Conservation (phyloP, 176 grass and related monocot genomes). For the Oryza glumipatula region DNA sequence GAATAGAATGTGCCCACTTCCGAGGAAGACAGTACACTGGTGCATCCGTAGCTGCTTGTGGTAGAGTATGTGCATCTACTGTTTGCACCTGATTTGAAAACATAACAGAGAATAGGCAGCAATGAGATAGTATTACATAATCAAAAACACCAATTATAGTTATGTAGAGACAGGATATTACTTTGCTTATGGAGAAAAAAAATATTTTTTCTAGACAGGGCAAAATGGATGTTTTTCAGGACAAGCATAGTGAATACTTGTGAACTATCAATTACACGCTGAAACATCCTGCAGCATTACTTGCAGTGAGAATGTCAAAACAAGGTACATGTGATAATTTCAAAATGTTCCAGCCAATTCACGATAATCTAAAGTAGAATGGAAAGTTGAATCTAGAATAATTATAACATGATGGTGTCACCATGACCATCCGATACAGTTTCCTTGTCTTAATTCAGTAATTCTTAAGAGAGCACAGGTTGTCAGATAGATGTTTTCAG, state of each 20-base stretch:
- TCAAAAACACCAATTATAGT: neutral
- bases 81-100: constrained; percentile 50
- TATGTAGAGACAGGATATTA: neutral
- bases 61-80: constrained; percentile 43
- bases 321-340: neutral
- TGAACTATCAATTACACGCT: neutral
- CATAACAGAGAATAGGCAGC: constrained; percentile 8
- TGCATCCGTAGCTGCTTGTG: constrained; percentile 32
- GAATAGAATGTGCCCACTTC: constrained; percentile 85
- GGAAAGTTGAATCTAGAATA: constrained; percentile 13
- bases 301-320: neutral
- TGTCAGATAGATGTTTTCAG: constrained; percentile 1
- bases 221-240: neutral
- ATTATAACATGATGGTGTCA: neutral
- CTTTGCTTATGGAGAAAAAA: neutral
- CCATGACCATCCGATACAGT: neutral
- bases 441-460: neutral
- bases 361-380: neutral
- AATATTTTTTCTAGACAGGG: neutral
- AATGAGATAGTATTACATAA: neutral
- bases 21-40: constrained; percentile 49
- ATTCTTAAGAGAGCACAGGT: neutral
- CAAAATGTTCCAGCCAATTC: neutral
- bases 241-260: neutral
- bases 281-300: constrained; percentile 4